These are phyloP conservation scores for Nitzschia palea DNA, from an alignment of 108 stramenopile genomes.

Conservation along the genomic window DNA sequence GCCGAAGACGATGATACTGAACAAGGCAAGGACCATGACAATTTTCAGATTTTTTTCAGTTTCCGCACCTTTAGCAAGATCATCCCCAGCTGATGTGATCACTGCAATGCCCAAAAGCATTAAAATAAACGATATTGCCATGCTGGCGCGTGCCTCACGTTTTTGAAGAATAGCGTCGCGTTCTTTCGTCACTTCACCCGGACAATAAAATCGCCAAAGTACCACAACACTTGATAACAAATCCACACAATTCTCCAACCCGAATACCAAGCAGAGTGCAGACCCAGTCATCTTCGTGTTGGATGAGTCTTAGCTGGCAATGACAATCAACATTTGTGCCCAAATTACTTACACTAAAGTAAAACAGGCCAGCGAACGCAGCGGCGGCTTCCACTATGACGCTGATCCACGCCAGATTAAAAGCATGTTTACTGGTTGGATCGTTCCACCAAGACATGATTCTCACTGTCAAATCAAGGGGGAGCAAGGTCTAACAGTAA, in stretches of 20 bases:
- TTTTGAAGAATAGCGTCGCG: constrained; percentile 48
- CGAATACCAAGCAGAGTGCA: constrained; percentile 66
- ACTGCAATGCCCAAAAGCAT: constrained; percentile 59
- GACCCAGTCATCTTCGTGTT: constrained; percentile 46
- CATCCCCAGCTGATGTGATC: constrained; percentile 44
- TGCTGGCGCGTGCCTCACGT: constrained; percentile 67
- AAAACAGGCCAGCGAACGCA: constrained; percentile 50
- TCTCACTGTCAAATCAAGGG: no score
- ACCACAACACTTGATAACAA: constrained; percentile 59
- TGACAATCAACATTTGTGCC: not conserved
- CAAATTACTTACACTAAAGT: constrained; percentile 38
- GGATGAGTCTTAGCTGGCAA: not conserved
- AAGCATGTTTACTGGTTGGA: constrained; percentile 48
- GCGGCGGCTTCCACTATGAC: constrained; percentile 46
- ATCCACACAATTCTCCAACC: constrained; percentile 80
- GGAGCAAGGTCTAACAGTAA: no score
- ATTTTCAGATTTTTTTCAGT: constrained; percentile 31
- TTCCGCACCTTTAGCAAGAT: constrained; percentile 44
- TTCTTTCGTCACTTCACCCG: constrained; percentile 42
- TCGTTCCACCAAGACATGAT: constrained; percentile 38
- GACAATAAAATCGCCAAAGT: constrained; percentile 75
- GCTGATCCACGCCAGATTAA: constrained; percentile 53
- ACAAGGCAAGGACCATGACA: constrained; percentile 44
- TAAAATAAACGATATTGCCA: constrained; percentile 72
- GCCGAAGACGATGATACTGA: constrained; percentile 64